These are phyloP conservation scores for Diplodia scrobiculata DNA, from an alignment of 2,329 filamentous ascomycete genomes.

Conservation along the genomic window DNA sequence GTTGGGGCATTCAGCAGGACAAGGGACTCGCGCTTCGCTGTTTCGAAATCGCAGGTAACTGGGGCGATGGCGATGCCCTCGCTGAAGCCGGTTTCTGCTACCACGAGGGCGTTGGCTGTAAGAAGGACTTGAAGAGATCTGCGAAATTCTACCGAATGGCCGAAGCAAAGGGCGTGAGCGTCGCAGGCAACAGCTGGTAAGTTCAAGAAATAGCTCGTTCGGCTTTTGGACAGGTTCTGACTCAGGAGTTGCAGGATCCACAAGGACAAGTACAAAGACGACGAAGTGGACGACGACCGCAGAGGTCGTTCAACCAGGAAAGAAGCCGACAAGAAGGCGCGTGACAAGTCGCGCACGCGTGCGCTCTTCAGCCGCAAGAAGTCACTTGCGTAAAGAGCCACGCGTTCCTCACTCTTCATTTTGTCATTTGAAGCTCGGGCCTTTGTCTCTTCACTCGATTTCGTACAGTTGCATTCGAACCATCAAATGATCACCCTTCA, in stretches of 20 bases:
- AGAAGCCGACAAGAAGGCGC: slow-evolving; percentile 61
- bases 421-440: not conserved
- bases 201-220: slow-evolving; percentile 39
- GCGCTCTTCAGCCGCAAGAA: slow-evolving; percentile 70
- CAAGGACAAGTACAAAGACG: slow-evolving; percentile 85
- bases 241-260: slow-evolving; percentile 70
- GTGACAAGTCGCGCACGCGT: slow-evolving; percentile 75
- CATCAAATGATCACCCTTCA: not conserved
- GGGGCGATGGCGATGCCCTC: slow-evolving; percentile 93
- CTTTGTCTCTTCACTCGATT: slow-evolving; percentile 4
- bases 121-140: slow-evolving; percentile 94
- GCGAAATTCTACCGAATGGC: slow-evolving; percentile 88
- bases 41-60: slow-evolving; percentile 93
- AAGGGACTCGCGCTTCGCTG: slow-evolving; percentile 83
- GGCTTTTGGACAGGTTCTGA: slow-evolving; percentile 24
- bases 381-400: slow-evolving; percentile 35
- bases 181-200: slow-evolving; percentile 98
- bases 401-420: not conserved
- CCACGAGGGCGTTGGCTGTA: slow-evolving; percentile 86
- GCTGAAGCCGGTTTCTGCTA: slow-evolving; percentile 97
- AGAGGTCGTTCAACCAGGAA: slow-evolving; percentile 51
- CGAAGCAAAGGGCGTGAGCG: slow-evolving; percentile 90
- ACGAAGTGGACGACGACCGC: slow-evolving; percentile 43
- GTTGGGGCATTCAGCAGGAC: slow-evolving; percentile 95
- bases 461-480: slow-evolving; percentile 5